Percentiles rank a stretch among this genome's conserved stretches.
phyloP scores from a whole-genome alignment of 345 rosid species.

The Turnera subulata region DNA sequence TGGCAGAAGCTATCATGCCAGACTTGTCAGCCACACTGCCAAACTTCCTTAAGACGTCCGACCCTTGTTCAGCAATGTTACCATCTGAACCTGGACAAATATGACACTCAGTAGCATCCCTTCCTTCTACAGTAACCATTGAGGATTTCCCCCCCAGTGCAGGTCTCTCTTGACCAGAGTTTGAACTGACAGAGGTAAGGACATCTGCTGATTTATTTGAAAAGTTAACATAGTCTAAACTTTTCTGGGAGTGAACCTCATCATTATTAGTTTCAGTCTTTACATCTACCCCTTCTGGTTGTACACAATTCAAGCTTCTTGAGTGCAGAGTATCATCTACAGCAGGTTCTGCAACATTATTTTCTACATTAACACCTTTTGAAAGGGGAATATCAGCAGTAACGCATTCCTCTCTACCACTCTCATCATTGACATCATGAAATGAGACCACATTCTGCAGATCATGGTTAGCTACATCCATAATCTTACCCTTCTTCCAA shows the following conservation, averaged over 20 bases:
- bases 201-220: slow-evolving; percentile 29
- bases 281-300: slow-evolving; percentile 33
- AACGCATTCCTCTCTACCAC: slow-evolving; percentile 33
- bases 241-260: slow-evolving; percentile 4
- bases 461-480: slow-evolving; percentile 26
- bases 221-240: too few relatives aligned
- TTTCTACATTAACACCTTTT: slow-evolving; percentile 33
- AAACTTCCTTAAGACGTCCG: slow-evolving; percentile 28
- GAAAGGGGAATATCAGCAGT: slow-evolving; percentile 30
- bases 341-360: slow-evolving; percentile 30
- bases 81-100: slow-evolving; percentile 28
- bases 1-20: slow-evolving; percentile 32
- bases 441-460: slow-evolving; percentile 27
- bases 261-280: slow-evolving; percentile 28
- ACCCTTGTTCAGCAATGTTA: slow-evolving; percentile 34
- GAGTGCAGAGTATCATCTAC: slow-evolving; percentile 30
- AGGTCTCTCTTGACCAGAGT: slow-evolving; percentile 37
- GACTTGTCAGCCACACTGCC: slow-evolving; percentile 18
- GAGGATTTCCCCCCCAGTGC: slow-evolving; percentile 34
- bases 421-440: slow-evolving; percentile 25
- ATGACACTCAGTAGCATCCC: slow-evolving; percentile 27
- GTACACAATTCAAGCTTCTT: slow-evolving; percentile 33
- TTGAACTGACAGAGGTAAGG: slow-evolving; percentile 29
- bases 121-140: slow-evolving; percentile 19
- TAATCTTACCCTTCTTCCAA: slow-evolving; percentile 45